Evolutionary conservation across 371 early-diverging fungal species (phyloP), one percentile per base, ranked within the genome.

Genomic region (Mucor mucedo): DNA sequence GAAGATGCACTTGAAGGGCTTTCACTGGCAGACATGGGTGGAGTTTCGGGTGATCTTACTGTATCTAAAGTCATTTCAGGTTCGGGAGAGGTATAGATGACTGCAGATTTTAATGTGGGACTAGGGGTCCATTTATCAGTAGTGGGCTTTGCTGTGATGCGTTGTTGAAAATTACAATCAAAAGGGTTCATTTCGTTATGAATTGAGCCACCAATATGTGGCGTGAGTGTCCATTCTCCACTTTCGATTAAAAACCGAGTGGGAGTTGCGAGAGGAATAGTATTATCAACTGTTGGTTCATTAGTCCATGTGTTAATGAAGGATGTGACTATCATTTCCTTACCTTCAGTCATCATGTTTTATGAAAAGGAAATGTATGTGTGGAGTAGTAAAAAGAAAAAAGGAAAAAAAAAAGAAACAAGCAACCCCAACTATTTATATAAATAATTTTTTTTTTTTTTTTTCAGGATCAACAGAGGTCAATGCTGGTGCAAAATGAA

Each of bases 231-330:
- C 75, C 71, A 71, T 61, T 66, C 69, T 21, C 71, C 72, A 44
- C 65, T 71, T 58, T 75, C 75, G 48, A 71, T 66, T 1, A 75
- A 52, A 27, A 71, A 75, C 14, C 72, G 75, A 44, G 75, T 75
- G 5, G 75, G 75, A 28, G 75, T 75, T 27, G 72, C 69, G 14
- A 75, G 45, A 13, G 69, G 54, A 16, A 62, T 62, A 14, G 57
- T 52, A 32, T 38, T 40, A 32, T 65, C 62, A 38, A 61, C 61
- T 65, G 65, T 6, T 21, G 52, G 0, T 10, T 21, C 27, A 28
- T 10, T 13, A 21, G 21, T 21, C 21, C 21, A 21, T 21, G 21
- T 21, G 21, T 50, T 30, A 11, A 30, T 7, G 28, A 16, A 5
- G 10, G 30, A 13, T 45, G n/a, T 2, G 44, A 30, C 7, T 45